phyloP scores from a whole-genome alignment of 2,329 filamentous ascomycete species.

The Microsporum canis region DNA sequence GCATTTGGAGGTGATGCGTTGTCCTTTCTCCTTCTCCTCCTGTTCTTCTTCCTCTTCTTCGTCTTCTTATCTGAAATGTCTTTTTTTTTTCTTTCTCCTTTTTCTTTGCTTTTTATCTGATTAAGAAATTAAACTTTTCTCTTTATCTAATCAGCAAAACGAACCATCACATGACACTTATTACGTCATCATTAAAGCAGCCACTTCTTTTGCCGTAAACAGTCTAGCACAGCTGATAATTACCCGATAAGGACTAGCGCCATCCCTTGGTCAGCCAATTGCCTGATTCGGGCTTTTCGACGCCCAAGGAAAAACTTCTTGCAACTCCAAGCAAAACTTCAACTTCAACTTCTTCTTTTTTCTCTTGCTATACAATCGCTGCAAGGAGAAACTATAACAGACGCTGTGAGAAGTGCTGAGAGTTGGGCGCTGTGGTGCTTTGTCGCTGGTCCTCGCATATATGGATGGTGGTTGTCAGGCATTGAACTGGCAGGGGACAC shows the following conservation, averaged over 20 bases:
- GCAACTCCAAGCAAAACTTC: background rate
- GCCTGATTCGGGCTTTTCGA: background rate
- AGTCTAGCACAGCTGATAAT: background rate
- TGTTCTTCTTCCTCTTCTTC: background rate
- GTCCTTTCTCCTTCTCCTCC: background rate
- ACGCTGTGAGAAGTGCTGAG: background rate
- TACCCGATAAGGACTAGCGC: background rate
- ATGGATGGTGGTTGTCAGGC: background rate
- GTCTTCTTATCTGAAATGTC: background rate
- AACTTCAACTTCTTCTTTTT: background rate
- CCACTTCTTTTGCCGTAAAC: background rate
- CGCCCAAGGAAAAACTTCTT: background rate
- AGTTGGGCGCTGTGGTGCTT: background rate
- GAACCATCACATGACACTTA: background rate
- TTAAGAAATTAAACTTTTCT: background rate
- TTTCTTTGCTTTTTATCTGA: background rate
- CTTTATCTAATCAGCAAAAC: background rate
- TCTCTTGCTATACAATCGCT: background rate
- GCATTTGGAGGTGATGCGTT: background rate
- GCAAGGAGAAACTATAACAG: background rate
- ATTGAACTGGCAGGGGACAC: background rate
- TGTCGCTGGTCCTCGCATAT: background rate
- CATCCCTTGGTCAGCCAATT: background rate
- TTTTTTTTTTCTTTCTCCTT: background rate
- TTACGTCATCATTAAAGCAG: constrained; percentile 1